Percentiles rank a stretch among this genome's conserved stretches.
These are phyloP conservation scores for Corymbia citriodora DNA, from an alignment of 441 rosid genomes.

Conservation along the genomic window DNA sequence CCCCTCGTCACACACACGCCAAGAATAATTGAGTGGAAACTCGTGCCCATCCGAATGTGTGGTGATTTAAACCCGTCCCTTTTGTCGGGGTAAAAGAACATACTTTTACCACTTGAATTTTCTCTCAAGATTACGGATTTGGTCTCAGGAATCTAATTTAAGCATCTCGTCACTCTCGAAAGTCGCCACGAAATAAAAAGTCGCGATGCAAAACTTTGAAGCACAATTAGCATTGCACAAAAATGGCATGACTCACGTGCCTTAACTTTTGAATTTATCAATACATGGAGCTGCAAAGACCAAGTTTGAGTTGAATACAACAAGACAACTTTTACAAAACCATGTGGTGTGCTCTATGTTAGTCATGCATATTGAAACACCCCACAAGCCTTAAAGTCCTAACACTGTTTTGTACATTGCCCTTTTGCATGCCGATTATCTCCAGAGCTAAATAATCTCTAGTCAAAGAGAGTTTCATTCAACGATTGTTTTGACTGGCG, in stretches of 20 bases:
- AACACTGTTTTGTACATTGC: not conserved
- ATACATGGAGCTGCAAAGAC: not conserved
- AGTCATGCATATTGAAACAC: not conserved
- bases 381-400: not conserved
- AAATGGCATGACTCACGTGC: not conserved
- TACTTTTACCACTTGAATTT: not conserved
- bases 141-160: not conserved
- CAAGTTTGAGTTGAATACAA: not conserved
- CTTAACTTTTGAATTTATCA: not conserved
- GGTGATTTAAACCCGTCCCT: not conserved
- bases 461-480: not conserved
- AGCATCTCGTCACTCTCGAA: not conserved
- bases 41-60: not conserved
- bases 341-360: not conserved
- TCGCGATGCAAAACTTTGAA: not conserved
- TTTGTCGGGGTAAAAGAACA: rapidly evolving
- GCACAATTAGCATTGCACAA: not conserved
- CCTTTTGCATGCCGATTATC: not conserved
- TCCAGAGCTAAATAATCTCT: not conserved
- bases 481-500: too few species aligned
- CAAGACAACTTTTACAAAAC: not conserved
- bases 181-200: not conserved
- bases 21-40: not conserved
- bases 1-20: not conserved
- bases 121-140: not conserved